Conservation (phyloP, 129 eudicot species). For the Daucus carota region DNA sequence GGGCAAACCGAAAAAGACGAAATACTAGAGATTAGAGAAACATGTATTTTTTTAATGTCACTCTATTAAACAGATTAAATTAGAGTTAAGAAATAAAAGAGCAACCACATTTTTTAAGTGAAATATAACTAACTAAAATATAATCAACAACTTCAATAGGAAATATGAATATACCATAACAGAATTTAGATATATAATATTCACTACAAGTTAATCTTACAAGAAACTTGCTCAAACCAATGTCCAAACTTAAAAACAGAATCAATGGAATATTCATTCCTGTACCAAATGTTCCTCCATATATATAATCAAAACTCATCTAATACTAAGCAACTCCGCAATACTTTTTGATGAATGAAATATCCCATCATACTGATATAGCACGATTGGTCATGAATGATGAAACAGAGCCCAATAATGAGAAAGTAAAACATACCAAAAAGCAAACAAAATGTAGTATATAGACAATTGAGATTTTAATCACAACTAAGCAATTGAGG, state of each 20-base stretch:
- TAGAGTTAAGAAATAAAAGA: background rate
- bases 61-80: background rate
- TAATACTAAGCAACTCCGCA: background rate
- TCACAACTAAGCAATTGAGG: background rate
- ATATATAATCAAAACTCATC: background rate
- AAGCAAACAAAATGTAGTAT: background rate
- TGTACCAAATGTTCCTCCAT: background rate
- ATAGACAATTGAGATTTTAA: background rate
- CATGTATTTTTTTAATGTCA: slow-evolving; percentile 1
- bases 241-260: background rate
- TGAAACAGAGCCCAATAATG: background rate
- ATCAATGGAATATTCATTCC: background rate
- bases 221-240: background rate
- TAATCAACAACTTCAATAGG: slow-evolving; percentile 3
- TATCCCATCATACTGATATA: background rate
- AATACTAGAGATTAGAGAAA: slow-evolving; percentile 22
- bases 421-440: background rate
- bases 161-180: background rate
- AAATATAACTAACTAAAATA: background rate
- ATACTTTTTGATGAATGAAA: background rate
- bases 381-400: background rate
- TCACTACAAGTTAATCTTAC: background rate
- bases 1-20: slow-evolving; percentile 16
- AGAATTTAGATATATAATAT: background rate
- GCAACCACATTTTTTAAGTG: slow-evolving; percentile 13